phyloP scores from a whole-genome alignment of 495 filamentous ascomycete species.

The Lasiosphaeria ovina region DNA sequence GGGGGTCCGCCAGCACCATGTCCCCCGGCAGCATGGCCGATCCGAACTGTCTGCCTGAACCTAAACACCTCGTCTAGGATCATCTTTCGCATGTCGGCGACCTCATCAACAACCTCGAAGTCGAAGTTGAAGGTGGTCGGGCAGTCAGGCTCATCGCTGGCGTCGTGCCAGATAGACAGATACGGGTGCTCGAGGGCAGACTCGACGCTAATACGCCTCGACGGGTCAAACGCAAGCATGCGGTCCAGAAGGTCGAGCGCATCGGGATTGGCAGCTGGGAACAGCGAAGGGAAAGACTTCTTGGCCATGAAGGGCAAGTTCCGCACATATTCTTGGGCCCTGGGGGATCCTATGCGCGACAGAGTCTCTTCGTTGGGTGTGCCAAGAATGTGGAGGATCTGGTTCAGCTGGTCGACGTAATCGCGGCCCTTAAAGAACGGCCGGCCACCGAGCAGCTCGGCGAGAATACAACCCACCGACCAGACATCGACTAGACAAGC shows the following conservation, averaged over 20 bases:
- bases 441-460: slow-evolving; percentile 90
- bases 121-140: slow-evolving; percentile 95
- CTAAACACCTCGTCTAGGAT: slow-evolving; percentile 86
- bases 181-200: slow-evolving; percentile 93
- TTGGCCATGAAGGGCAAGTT: slow-evolving; percentile 97
- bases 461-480: slow-evolving; percentile 98
- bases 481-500: slow-evolving; percentile 83
- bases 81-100: slow-evolving; percentile 92
- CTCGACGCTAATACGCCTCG: slow-evolving; percentile 86
- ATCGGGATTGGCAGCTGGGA: slow-evolving; percentile 93
- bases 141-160: slow-evolving; percentile 89
- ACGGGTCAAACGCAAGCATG: slow-evolving; percentile 97
- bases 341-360: slow-evolving; percentile 87
- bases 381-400: slow-evolving; percentile 96
- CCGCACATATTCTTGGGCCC: slow-evolving; percentile 97
- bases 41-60: slow-evolving; percentile 75
- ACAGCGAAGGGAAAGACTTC: slow-evolving; percentile 80
- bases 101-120: slow-evolving; percentile 93
- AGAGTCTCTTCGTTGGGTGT: slow-evolving; percentile 96
- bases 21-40: slow-evolving; percentile 50
- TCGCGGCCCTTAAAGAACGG: slow-evolving; percentile 99
- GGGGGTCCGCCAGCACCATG: slow-evolving; percentile 24
- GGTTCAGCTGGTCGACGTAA: slow-evolving; percentile 98
- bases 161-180: slow-evolving; percentile 97
- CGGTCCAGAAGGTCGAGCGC: slow-evolving; percentile 91